A percentile compares a stretch with the other conserved stretches of the same genome.
phyloP scores from a whole-genome alignment of 139 green algal genomes.

The Monoraphidium neglectum region DNA sequence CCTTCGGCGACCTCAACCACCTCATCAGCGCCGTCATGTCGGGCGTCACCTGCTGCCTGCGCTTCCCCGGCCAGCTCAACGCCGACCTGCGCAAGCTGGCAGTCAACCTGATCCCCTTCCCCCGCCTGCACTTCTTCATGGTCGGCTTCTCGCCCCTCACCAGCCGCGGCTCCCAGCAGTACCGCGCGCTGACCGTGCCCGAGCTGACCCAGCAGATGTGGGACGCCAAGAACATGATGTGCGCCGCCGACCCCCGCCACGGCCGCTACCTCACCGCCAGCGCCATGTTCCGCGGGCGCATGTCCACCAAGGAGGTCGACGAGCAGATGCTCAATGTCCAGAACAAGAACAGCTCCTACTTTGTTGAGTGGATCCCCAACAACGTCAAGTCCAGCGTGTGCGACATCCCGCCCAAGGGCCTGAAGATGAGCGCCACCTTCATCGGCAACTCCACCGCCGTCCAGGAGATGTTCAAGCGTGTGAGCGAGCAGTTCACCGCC shows the following conservation, averaged over 20 bases:
- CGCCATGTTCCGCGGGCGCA: constrained; percentile 82
- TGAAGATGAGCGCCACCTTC: constrained; percentile 97
- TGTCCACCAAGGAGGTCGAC: constrained; percentile 91
- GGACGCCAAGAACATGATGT: constrained; percentile 99
- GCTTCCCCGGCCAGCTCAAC: constrained; percentile 95
- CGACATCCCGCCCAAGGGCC: constrained; percentile 94
- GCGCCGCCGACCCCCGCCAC: constrained; percentile 93
- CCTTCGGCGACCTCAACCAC: constrained; percentile 94
- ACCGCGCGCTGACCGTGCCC: constrained; percentile 88
- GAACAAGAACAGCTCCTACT: constrained; percentile 98
- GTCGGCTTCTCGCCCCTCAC: constrained; percentile 95
- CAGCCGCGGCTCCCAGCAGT: constrained; percentile 90
- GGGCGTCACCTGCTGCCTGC: constrained; percentile 94
- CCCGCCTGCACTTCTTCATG: constrained; percentile 98
- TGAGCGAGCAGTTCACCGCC: constrained; percentile 94
- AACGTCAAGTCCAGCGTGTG: constrained; percentile 98
- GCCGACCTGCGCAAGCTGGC: constrained; percentile 92
- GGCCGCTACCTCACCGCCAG: constrained; percentile 95
- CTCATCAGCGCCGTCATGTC: constrained; percentile 96
- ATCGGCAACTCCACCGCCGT: constrained; percentile 97
- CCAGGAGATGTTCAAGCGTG: constrained; percentile 94
- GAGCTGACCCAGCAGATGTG: constrained; percentile 97
- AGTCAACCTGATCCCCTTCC: constrained; percentile 95
- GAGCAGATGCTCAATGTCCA: constrained; percentile 98
- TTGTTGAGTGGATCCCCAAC: constrained; percentile 99